These are phyloP conservation scores for Hansenula anomala DNA, from an alignment of 1,139 yeast genomes.

Conservation along the genomic window DNA sequence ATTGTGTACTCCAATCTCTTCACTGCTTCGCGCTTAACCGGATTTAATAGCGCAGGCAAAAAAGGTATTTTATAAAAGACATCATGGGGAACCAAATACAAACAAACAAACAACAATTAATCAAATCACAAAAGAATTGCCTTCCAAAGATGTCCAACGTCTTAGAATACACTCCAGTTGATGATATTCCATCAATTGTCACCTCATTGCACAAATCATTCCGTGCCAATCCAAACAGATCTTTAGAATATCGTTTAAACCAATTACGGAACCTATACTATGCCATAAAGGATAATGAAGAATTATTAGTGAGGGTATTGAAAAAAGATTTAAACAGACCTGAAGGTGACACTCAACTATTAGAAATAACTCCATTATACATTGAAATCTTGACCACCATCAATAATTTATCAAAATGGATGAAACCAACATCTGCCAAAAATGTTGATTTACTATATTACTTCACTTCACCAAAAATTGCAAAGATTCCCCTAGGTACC, in stretches of 20 bases:
- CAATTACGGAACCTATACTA: conserved; percentile 68
- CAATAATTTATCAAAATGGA: conserved; percentile 56
- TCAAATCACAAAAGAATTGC: no score
- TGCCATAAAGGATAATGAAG: conserved; percentile 57
- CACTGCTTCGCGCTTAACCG: no score
- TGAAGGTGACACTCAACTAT: conserved; percentile 50
- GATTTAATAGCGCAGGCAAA: no score
- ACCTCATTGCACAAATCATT: conserved; percentile 38
- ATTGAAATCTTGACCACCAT: conserved; percentile 60
- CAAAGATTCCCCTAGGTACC: conserved; percentile 70
- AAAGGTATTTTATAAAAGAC: no score
- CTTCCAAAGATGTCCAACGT: no score
- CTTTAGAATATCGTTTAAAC: conserved; percentile 53
- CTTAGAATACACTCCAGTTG: conserved; percentile 43
- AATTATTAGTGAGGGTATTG: conserved; percentile 53
- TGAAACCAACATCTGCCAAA: conserved; percentile 50
- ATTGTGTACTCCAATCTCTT: no score
- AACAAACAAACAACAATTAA: no score
- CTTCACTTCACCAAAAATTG: conserved; percentile 46
- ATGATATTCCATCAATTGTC: conserved; percentile 47
- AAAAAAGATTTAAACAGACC: conserved; percentile 63
- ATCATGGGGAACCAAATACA: no score
- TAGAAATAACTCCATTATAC: conserved; percentile 50
- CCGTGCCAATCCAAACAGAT: conserved; percentile 39
- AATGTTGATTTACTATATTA: conserved; percentile 32